Evolutionary conservation across 108 stramenopile genomes (phyloP).

Genomic region (Nitzschia putrida): DNA sequence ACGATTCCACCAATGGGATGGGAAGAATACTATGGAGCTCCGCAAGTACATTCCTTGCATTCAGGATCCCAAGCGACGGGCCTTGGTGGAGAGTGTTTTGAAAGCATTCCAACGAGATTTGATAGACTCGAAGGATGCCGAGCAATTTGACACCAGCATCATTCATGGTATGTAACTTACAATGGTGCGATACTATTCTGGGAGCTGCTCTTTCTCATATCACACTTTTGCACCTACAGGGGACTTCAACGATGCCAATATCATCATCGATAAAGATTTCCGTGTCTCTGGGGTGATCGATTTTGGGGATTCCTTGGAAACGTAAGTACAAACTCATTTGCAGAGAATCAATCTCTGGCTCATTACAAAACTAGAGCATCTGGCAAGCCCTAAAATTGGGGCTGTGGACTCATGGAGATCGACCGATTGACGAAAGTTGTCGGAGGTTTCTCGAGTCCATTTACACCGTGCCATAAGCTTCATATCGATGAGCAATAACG

Average conservation of each 20-base stretch:
- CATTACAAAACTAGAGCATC: constrained; percentile 81
- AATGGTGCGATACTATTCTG: not conserved
- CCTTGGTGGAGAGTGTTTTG: constrained; percentile 64
- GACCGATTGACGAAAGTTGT: constrained; percentile 87
- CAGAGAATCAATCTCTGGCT: constrained; percentile 25
- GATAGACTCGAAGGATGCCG: constrained; percentile 50
- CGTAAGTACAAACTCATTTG: constrained; percentile 47
- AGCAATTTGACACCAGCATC: constrained; percentile 24
- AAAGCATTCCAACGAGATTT: constrained; percentile 63
- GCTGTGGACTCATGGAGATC: constrained; percentile 49
- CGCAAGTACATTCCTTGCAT: constrained; percentile 62
- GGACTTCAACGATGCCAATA: constrained; percentile 91
- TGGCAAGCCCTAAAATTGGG: constrained; percentile 28
- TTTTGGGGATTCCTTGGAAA: constrained; percentile 87
- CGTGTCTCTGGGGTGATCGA: constrained; percentile 82
- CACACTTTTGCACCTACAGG: constrained; percentile 16
- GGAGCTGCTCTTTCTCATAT: constrained; percentile 1
- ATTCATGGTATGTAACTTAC: constrained; percentile 21
- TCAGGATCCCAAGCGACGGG: constrained; percentile 46
- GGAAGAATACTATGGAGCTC: constrained; percentile 61
- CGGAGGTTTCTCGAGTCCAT: constrained; percentile 65
- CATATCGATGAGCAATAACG: constrained; percentile 88
- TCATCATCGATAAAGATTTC: constrained; percentile 61
- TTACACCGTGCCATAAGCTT: constrained; percentile 63
- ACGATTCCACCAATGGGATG: constrained; percentile 84